Base-by-base conservation (phyloP, 2,329 filamentous ascomycete species). In the Apiospora malaysiana region DNA sequence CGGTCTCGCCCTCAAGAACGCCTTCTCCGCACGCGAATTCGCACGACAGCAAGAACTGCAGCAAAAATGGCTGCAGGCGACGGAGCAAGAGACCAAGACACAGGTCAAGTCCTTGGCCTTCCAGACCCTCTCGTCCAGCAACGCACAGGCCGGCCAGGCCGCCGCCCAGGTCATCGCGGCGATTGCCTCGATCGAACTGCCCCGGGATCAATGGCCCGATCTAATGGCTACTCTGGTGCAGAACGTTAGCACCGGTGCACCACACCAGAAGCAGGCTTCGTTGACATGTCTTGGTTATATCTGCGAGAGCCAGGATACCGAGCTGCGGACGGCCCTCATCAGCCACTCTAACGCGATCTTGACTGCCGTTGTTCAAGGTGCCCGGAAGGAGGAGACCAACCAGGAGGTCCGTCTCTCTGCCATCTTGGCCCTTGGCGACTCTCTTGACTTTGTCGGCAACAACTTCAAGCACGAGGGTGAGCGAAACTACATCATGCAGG, bases 401-500 rank as follows among this genome's bases (percentile, higher is more conserved):
- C 83, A 85, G 76, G 95, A 99, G 80, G 95, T 99, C 72, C 94
- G 96, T 75, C 89, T 94, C 76, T 94, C 96, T 69, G 96, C 96
- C 79, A 96, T 99, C 80, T 93, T 93, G 68, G 96, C 96, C 65
- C 91, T 99, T 63, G 94, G 95, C 77, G 96, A 99, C 83, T 98
- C 95, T 49, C 91, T 98, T 72, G 96, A 99, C 83, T 99, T 99
- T 79, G 95, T 99, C 71, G 91, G 94, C 75, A 97, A 94, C 84
- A 99, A 99, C 86, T 99, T 99, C 83, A 97, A 98, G 84, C 96
- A 98, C 79, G 96, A 99, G 84, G 96, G 95, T 78, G 96, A 99
- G 88, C 92, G 96, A 76, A 99, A 99, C 86, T 99, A 98, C 87
- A 99, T 99, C 80, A 99, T 99, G 96, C 96, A 99, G 86, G 96